Evolutionary conservation across 495 filamentous ascomycete genomes (phyloP), one percentile per base, ranked within the genome.

Genomic region (Penicillium paxilli): DNA sequence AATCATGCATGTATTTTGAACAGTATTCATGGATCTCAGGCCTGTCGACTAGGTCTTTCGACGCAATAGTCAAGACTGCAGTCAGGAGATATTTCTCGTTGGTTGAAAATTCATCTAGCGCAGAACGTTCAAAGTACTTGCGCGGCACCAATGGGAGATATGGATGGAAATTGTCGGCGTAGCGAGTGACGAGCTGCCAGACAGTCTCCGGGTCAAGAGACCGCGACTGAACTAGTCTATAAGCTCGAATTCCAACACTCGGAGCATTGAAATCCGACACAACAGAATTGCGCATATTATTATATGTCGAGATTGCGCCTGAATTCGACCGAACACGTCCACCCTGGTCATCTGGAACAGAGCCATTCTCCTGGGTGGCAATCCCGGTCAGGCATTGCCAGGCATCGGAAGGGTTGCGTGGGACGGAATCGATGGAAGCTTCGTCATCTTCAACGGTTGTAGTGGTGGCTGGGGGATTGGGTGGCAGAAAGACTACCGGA

Each of bases 61-160:
- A 84, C 2, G 84, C 78, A 38, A 87, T 82, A 2, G 83, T 83
- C 8, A 87, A 68, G 5, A 87, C 79, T 0, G 84, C 83, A 0
- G 84, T 86, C 11, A 87, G 74, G 1, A 87, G 64, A 55, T 86
- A 79, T 44, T 77, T 80, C 60, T 87, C 83, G 37, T 77, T 74
- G 1, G 62, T 64, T 14, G 80, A 73, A 49, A 79, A 83, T 10
- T 76, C 64, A 41, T 78, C 73, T 6, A 83, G 63, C 23, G 73
- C 72, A 6, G 62, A 49, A 21, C 74, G 70, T 32, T 80, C 70
- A 44, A 87, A 83, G 26, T 81, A 80, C 41, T 75, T 73, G 14
- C 71, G 70, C 0, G 81, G 80, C 0, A 84, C 83, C 17, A 87
- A 62, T 2, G 84, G 84, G 30, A 85, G 83, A 63, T 81, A 86